Evolutionary conservation across 2,329 filamentous ascomycete genomes (phyloP), one percentile per base, ranked within the genome.

Genomic region (Epichloe glyceriae): DNA sequence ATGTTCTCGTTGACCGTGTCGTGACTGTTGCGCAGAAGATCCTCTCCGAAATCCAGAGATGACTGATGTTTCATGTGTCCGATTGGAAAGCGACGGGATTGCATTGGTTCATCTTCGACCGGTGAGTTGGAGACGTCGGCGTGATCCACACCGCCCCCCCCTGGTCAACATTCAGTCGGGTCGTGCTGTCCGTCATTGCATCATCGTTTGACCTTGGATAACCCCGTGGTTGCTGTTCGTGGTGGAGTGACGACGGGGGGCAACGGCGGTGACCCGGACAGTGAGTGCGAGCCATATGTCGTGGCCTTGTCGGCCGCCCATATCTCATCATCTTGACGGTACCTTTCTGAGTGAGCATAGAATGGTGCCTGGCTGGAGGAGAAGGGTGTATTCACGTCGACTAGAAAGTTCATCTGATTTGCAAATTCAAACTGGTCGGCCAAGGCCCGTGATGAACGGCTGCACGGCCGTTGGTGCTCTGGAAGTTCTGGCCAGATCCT

Each of bases 21-120:
- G 4, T 48, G 45, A 30, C 45, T 51, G 39, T 44, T 51, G 20
- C 45, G 35, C 14, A 48, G 26, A 12, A 51, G 30, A 10, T 51
- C 39, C 34, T 48, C 33, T 46, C 22, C 45, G n/a, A 51, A 51
- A 10, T 47, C 49, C 30, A 47, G 14, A 6, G 49, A 47, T 2
- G 49, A 47, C 26, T 47, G 44, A n/a, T 51, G 37, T 8, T 26
- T 22, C 7, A 47, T 17, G 22, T 47, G 49, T 14, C 37, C 43
- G 1, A 33, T 12, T 17, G 30, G 38, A 12, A 41, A 41, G 12
- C 35, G 20, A 2, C 10, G 22, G 26, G 35, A 19, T 4, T 35
- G 37, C n/a, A 41, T 17, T 50, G 45, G 12, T 12, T 38, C n/a
- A 33, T 17, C n/a, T 34, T 50, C 8, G 26, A 30, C 26, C 26